These are phyloP conservation scores for Puccinia hordei DNA, from an alignment of 1,284 basidiomycete species.

Conservation along the genomic window DNA sequence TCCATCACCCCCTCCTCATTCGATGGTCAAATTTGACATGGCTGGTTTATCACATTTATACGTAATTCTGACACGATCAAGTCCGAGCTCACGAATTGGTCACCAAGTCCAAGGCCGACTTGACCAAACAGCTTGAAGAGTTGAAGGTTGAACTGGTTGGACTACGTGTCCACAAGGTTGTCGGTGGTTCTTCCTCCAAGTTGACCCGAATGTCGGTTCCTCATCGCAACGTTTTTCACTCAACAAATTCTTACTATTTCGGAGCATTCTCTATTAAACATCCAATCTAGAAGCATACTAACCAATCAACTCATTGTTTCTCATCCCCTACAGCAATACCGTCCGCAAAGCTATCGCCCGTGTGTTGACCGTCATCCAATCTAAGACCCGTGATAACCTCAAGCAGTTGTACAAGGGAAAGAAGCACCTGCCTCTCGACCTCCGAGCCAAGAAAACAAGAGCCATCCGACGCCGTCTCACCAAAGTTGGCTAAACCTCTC, in stretches of 20 bases:
- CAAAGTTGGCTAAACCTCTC: slow-evolving; percentile 66
- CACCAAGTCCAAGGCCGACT: slow-evolving; percentile 90
- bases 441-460: slow-evolving; percentile 96
- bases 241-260: neutral
- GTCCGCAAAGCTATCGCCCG: slow-evolving; percentile 99
- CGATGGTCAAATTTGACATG: neutral
- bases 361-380: slow-evolving; percentile 97
- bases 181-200: slow-evolving; percentile 92
- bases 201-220: slow-evolving; percentile 89
- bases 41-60: neutral
- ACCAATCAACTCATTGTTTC: neutral
- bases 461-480: slow-evolving; percentile 95
- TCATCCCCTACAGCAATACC: slow-evolving; percentile 69
- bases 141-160: slow-evolving; percentile 90
- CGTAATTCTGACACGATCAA: slow-evolving; percentile 7
- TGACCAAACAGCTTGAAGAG: slow-evolving; percentile 90
- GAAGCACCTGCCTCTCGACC: slow-evolving; percentile 95
- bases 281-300: neutral
- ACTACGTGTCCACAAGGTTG: slow-evolving; percentile 93
- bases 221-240: slow-evolving; percentile 37
- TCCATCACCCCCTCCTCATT: neutral
- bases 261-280: neutral
- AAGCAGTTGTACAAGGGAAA: slow-evolving; percentile 98
- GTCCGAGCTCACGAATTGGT: slow-evolving; percentile 60
- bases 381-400: slow-evolving; percentile 94